Conservation (phyloP, 139 green algal genomes). For the Astrephomene gubernaculifera region DNA sequence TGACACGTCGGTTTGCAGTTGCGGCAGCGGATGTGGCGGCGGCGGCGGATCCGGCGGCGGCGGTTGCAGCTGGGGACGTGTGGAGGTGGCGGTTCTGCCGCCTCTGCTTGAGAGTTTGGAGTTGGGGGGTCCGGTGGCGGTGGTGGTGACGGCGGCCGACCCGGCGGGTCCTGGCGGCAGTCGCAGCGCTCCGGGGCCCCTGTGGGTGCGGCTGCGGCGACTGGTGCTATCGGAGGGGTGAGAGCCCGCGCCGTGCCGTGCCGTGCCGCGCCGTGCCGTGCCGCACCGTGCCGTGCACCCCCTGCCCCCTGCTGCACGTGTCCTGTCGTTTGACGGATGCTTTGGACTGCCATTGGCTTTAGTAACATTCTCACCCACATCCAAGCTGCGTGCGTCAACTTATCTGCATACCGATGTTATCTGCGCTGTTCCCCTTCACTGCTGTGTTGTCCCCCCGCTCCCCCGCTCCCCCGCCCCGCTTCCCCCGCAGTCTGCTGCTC, state of each 20-base stretch:
- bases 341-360: neutral
- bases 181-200: neutral
- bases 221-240: conserved; percentile 8
- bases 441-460: no score
- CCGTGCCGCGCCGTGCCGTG: neutral
- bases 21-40: neutral
- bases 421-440: no score
- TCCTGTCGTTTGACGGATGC: no score
- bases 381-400: no score
- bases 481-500: neutral
- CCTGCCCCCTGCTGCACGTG: neutral
- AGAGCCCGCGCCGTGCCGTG: neutral
- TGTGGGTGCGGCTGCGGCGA: conserved; percentile 21
- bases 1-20: neutral
- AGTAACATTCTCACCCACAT: no score
- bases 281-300: neutral
- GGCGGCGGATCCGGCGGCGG: no score
- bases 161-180: conserved; percentile 5
- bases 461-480: neutral
- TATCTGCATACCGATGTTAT: no score
- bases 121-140: conserved; percentile 7
- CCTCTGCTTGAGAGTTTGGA: conserved; percentile 7
- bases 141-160: neutral
- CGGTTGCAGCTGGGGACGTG: neutral
- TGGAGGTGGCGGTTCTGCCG: conserved; percentile 15